phyloP scores from a whole-genome alignment of 2,329 filamentous ascomycete genomes.

The Emericellopsis cladophorae region DNA sequence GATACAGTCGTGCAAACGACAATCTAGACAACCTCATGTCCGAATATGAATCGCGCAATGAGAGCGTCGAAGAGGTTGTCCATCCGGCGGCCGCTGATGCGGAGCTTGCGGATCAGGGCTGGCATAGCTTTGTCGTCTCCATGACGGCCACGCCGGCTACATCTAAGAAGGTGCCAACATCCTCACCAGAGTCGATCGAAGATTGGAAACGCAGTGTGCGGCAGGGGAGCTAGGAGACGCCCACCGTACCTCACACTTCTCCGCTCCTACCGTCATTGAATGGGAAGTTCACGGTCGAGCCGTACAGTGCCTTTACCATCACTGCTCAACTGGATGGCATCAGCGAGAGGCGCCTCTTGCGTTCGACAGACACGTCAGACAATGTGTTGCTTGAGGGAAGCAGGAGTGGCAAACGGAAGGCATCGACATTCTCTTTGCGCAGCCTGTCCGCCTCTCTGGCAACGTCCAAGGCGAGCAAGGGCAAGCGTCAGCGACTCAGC shows the following conservation, averaged over 20 bases:
- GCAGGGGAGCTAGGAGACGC: too few relatives aligned
- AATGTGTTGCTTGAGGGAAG: constrained; percentile 2
- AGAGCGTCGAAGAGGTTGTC: not conserved
- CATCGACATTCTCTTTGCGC: constrained; percentile 16
- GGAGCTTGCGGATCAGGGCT: not conserved
- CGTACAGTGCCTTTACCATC: too few relatives aligned
- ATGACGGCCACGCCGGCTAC: too few relatives aligned
- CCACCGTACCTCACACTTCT: too few relatives aligned
- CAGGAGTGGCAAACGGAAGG: constrained; percentile 15
- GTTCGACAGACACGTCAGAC: not conserved
- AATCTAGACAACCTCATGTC: constrained; percentile 12
- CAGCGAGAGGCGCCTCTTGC: too few relatives aligned
- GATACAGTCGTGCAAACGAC: constrained; percentile 15
- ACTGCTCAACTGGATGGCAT: too few relatives aligned
- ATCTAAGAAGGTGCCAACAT: not conserved
- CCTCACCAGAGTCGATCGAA: not conserved
- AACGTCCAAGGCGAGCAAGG: constrained; percentile 3
- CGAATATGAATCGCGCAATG: too few relatives aligned
- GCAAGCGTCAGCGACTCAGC: constrained; percentile 12
- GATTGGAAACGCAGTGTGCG: too few relatives aligned
- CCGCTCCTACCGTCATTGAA: too few relatives aligned
- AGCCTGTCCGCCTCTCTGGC: constrained; percentile 12
- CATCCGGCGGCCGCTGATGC: constrained; percentile 1
- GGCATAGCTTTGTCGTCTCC: not conserved
- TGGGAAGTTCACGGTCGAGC: too few relatives aligned